These are phyloP conservation scores for Turnera subulata DNA, from an alignment of 345 rosid genomes.

Conservation along the genomic window DNA sequence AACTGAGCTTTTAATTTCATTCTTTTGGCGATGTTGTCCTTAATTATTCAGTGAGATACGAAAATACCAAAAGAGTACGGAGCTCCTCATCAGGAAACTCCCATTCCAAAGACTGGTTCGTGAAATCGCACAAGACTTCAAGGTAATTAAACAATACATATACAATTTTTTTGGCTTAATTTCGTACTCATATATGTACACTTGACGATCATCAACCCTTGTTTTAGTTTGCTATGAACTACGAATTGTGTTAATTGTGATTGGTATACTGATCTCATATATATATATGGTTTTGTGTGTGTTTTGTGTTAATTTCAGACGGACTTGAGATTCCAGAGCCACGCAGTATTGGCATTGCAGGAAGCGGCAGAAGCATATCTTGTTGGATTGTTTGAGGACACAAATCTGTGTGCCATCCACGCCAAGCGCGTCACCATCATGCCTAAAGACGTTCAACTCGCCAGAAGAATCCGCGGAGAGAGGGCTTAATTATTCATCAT, in stretches of 20 bases:
- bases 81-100: constrained; percentile 23
- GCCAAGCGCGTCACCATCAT: constrained; percentile 13
- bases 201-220: too few relatives aligned
- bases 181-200: too few relatives aligned
- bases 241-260: too few relatives aligned
- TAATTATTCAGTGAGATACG: constrained; percentile 27
- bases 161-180: too few relatives aligned
- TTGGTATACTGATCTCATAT: too few relatives aligned
- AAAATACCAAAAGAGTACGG: constrained; percentile 24
- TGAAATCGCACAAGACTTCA: constrained; percentile 27
- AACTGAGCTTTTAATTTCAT: background rate
- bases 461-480: constrained; percentile 13
- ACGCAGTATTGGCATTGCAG: constrained; percentile 8
- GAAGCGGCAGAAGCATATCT: constrained; percentile 17
- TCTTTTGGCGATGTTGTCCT: background rate
- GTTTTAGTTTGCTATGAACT: too few relatives aligned
- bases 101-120: constrained; percentile 30
- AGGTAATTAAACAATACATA: background rate
- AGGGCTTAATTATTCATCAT: background rate
- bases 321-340: constrained; percentile 15
- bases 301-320: constrained; percentile 7
- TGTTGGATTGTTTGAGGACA: constrained; percentile 9
- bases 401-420: constrained; percentile 12
- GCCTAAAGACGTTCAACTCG: constrained; percentile 9
- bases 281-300: background rate